Evolutionary conservation across 768 basidiomycete genomes (phyloP), one percentile per base, ranked within the genome.

Genomic region (Mycena polygramma): DNA sequence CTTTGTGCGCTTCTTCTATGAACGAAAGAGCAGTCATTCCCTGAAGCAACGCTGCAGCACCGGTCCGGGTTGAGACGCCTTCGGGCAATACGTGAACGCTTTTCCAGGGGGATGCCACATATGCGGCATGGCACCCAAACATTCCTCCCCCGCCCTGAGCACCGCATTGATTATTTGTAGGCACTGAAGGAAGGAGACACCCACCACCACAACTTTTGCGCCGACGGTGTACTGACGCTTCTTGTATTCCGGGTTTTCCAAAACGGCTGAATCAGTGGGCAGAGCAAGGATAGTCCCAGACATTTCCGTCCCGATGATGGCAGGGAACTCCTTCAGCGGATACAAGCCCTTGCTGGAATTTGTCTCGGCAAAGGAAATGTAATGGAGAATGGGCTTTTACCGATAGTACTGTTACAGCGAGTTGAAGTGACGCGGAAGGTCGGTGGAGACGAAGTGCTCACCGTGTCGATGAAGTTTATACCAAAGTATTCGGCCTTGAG

Each of bases 1-100:
- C 93, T 52, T 90, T 81, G 79, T 98, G 94, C 10, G 95, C 90
- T 78, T 99, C 97, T 57, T 91, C 91, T 72, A 93, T 86, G 75
- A 96, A 92, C 1, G 89, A 88, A 17, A 92, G 76, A 0, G 92
- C 91, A 0, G 97, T 98, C 59, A 97, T 73, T 26, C 91, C 94
- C 76, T 97, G 95, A 9, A 94, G 81, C 24, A 90, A 76, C 2
- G 86, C 81, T 0, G 94, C 91, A 2, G 92, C 94, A 0, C 90
- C 96, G 14, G 84, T 81, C 46, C 84, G 84, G 20, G 90, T 86
- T 1, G 90, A 84, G 53, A 96, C 77, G 10, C 79, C 77, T 9
- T 84, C 85, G 0, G 95, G 96, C 2, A 97, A 79, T n/a, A 90
- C 86, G 69, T 85, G 90, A 26, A 87, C 89, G 35, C 79, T 79